Conservation (phyloP, 106 monocot species). For the Narthecium ossifragum region DNA sequence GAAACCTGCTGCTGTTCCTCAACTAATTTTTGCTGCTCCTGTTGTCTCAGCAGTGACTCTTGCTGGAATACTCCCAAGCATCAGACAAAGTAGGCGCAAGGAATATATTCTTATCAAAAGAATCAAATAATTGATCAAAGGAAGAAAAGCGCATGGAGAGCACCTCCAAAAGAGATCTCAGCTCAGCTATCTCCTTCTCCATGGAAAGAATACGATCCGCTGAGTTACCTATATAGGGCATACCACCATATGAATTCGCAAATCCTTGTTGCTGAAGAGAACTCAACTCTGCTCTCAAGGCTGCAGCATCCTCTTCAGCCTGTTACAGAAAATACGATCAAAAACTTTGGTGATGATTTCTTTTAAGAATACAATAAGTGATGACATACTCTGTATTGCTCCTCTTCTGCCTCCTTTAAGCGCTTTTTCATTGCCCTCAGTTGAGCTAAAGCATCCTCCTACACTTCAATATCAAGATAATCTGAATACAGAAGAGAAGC, state of each 20-base stretch:
- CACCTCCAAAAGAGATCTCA: constrained; percentile 68
- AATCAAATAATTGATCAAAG: no score
- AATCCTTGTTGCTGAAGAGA: constrained; percentile 62
- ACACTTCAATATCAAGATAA: constrained; percentile 10
- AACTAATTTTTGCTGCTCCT: constrained; percentile 59
- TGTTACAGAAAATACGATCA: constrained; percentile 21
- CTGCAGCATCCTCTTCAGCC: constrained; percentile 98
- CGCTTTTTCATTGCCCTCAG: constrained; percentile 70
- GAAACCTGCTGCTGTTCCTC: constrained; percentile 52
- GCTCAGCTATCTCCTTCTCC: constrained; percentile 70
- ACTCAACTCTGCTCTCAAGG: constrained; percentile 90
- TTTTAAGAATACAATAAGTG: neutral
- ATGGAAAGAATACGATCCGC: constrained; percentile 36
- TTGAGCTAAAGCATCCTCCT: constrained; percentile 95
- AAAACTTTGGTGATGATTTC: neutral
- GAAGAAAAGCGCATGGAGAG: neutral
- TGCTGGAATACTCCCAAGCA: constrained; percentile 28
- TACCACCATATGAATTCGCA: constrained; percentile 32
- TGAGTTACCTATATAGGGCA: constrained; percentile 22
- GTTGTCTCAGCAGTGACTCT: constrained; percentile 50
- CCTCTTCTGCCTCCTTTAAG: constrained; percentile 94
- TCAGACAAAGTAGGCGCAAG: no score
- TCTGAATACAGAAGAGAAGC: neutral
- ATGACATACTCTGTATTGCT: constrained; percentile 80
- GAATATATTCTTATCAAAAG: no score